Conservation (phyloP, 1,284 basidiomycete species). For the Golubevia pallescens region DNA sequence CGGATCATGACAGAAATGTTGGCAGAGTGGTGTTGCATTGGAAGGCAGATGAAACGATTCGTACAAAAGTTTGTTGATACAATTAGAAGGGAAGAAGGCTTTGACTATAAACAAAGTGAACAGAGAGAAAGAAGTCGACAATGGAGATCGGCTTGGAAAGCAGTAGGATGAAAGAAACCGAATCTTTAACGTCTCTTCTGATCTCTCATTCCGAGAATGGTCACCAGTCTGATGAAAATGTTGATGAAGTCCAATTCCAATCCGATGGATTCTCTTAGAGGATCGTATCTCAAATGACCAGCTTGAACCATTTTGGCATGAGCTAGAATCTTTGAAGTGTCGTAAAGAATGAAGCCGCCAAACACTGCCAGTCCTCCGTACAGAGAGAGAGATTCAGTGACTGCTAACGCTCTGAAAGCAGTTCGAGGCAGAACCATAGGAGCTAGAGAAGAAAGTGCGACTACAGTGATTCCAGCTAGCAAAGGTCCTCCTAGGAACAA, state of each 20-base stretch:
- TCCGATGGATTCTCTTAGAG: constrained; percentile 76
- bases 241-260: constrained; percentile 85
- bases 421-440: constrained; percentile 82
- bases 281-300: constrained; percentile 75
- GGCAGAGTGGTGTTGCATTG: too few species aligned
- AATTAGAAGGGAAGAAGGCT: too few species aligned
- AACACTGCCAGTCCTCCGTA: constrained; percentile 38
- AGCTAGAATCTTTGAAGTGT: constrained; percentile 76
- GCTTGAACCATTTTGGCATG: constrained; percentile 77
- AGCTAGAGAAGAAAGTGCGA: constrained; percentile 81
- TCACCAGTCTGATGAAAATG: constrained; percentile 44
- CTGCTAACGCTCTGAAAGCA: constrained; percentile 76
- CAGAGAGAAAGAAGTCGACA: too few species aligned
- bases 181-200: too few species aligned
- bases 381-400: constrained; percentile 79
- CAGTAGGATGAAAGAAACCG: too few species aligned
- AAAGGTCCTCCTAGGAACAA: constrained; percentile 75
- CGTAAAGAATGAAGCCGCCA: constrained; percentile 81
- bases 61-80: too few species aligned
- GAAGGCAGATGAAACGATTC: too few species aligned
- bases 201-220: too few species aligned
- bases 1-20: too few species aligned
- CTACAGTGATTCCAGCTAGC: constrained; percentile 80
- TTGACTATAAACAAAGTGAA: too few species aligned
- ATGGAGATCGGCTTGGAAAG: too few species aligned